Evolutionary conservation across 2,329 filamentous ascomycete species (phyloP), one percentile per base, ranked within the genome.

Genomic region (Xylariaceae sp.): DNA sequence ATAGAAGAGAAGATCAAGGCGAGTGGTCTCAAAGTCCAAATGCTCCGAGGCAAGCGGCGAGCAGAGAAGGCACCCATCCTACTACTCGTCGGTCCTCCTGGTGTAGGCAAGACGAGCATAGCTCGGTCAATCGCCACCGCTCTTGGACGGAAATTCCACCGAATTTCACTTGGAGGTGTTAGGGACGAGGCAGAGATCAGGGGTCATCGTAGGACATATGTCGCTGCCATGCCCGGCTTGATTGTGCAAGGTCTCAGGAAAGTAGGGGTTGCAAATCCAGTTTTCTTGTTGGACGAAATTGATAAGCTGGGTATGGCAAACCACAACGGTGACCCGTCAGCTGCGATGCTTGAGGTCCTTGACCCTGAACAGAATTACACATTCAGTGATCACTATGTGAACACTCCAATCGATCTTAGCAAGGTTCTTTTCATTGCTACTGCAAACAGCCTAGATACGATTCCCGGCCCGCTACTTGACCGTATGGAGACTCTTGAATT

Each of bases 361-460:
- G 95, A 99, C 70, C 95, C 95, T 0, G 95, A 99, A 74, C 95
- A 99, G 76, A 99, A 99, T 71, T 85, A 96, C 74, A 89, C 87
- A 8, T 99, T 99, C 76, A 91, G 88, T 26, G 95, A 99, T 71
- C 95, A 99, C 76, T 99, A 98, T 73, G 86, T 99, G 72, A 93
- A 93, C 69, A 92, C 97, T 61, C 94, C 95, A 0, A 91, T 98
- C 64, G 95, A 99, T 71, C 82, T 99, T 17, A 96, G 92, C 77
- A 97, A 96, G 76, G 91, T 99, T 19, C 82, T 99, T 9, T 99
- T 99, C 77, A 96, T 99, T 68, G 95, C 95, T 6, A 99, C 95
- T 0, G 95, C 95, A 41, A 99, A 99, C 76, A 92, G 86, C 8
- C 82, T 98, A 21, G 94, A 98, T 69, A 97, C 93, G 0, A 99